phyloP scores from a whole-genome alignment of 192 early-diverging fungal genomes.

The Funneliformis geosporum region DNA sequence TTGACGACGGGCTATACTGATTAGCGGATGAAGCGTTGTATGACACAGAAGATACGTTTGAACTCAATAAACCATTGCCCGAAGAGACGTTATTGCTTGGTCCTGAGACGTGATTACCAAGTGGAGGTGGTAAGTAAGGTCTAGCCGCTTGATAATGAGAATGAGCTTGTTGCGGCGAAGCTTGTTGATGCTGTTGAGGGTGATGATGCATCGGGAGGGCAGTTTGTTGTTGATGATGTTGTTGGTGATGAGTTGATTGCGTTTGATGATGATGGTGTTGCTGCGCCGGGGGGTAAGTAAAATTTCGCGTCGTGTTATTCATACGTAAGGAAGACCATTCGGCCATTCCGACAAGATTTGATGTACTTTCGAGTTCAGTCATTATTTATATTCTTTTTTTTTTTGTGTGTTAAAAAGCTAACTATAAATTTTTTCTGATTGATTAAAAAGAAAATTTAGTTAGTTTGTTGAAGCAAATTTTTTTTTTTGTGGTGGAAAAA shows the following conservation, averaged over 20 bases:
- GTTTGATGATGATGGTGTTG: constrained; percentile 1
- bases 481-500: no score
- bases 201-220: neutral
- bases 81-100: neutral
- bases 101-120: neutral
- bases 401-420: neutral
- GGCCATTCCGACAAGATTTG: neutral
- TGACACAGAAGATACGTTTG: neutral
- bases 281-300: constrained; percentile 3
- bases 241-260: neutral
- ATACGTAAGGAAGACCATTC: constrained; percentile 26
- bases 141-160: constrained; percentile 5
- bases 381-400: no score
- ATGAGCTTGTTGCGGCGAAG: constrained; percentile 12
- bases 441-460: no score
- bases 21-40: neutral
- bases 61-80: constrained; percentile 2
- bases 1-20: neutral
- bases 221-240: constrained; percentile 10
- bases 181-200: constrained; percentile 10
- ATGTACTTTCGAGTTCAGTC: constrained; percentile 24
- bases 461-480: no score
- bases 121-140: constrained; percentile 13
- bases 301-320: neutral
- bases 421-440: no score